Base-by-base conservation (phyloP, 129 eudicot species). In the Gnaphalium uliginosum region DNA sequence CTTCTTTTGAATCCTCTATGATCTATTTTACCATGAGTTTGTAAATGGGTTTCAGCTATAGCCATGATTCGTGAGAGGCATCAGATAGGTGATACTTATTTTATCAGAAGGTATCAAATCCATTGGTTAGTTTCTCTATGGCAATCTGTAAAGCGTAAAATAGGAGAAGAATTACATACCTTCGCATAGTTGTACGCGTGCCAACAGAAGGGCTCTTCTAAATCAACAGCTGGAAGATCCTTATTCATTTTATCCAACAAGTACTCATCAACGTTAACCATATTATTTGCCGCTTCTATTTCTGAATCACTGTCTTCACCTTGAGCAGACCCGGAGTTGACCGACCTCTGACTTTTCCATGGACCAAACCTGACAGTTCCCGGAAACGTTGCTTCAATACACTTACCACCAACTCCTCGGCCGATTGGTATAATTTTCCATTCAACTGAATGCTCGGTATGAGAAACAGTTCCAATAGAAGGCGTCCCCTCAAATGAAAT, bases 201-300 rank as follows among this genome's bases (percentile, higher is more conserved):
- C 97, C 99, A 91, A 80, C 88, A 90, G 81, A 95, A 89, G 50
- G 97, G 99, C 81, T 95, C 97, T 76, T 95, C 99, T 56, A 95
- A 80, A 73, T 95, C 97, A 81, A 89, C 94, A 27, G 95, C 80
- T 63, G 80, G 90, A 73, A 95, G 97, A 79, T 87, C 80, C 88
- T 89, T 95, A 78, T 76, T 87, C 99, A 95, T 89, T 82, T 95
- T 95, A 80, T 89, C 96, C 84, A 86, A 79, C 79, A 95, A 79
- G 26, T 82, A 81, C 23, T 95, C 99, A 75, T 95, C 99, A 1
- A 95, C 88, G 74, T 91, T 91, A 18, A 77, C 93, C 89, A 87
- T 80, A 68, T 81, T 87, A 79, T 77, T 86, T 23, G 77, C 74
- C 25, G 84, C 75, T 72, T 91, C 99, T 17, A 80, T 72, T 81